Percentiles rank a stretch among this genome's conserved stretches.
Evolutionary conservation across 1,284 basidiomycete species (phyloP).

Genomic region (Phlebopus sp.): DNA sequence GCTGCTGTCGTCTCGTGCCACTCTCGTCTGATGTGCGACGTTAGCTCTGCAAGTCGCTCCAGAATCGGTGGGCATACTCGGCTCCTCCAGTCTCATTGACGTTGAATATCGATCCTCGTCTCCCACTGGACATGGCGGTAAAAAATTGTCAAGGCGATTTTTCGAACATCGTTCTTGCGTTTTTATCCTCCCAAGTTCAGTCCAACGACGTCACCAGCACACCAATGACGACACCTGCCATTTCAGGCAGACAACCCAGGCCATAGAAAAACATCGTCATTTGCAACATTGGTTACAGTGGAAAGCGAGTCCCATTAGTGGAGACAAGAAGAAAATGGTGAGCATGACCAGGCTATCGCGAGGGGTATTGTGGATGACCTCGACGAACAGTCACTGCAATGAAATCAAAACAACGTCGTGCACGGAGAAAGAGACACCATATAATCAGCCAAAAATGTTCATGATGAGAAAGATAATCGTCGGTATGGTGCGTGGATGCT

Average conservation of each 20-base stretch:
- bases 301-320: background rate
- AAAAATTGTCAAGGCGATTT: background rate
- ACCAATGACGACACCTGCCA: background rate
- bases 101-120: slow-evolving; percentile 34
- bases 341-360: background rate
- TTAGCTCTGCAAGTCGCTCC: background rate
- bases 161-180: background rate
- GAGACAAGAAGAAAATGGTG: slow-evolving; percentile 1
- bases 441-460: background rate
- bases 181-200: background rate
- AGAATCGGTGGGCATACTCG: slow-evolving; percentile 24
- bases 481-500: slow-evolving; percentile 17
- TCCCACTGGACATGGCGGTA: slow-evolving; percentile 16
- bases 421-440: background rate
- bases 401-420: background rate
- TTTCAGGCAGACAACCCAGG: background rate
- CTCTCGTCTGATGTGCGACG: slow-evolving; percentile 14
- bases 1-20: slow-evolving; percentile 51
- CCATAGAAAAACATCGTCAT: background rate
- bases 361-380: background rate
- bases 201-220: slow-evolving; percentile 8
- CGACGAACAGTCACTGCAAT: too few species aligned
- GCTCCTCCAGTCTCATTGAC: slow-evolving; percentile 28
- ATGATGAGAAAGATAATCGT: slow-evolving; percentile 11
- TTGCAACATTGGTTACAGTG: background rate